A percentile compares a stretch with the other conserved stretches of the same genome.
Evolutionary conservation across 2,329 filamentous ascomycete genomes (phyloP).

Genomic region (Grosmannia serpens): DNA sequence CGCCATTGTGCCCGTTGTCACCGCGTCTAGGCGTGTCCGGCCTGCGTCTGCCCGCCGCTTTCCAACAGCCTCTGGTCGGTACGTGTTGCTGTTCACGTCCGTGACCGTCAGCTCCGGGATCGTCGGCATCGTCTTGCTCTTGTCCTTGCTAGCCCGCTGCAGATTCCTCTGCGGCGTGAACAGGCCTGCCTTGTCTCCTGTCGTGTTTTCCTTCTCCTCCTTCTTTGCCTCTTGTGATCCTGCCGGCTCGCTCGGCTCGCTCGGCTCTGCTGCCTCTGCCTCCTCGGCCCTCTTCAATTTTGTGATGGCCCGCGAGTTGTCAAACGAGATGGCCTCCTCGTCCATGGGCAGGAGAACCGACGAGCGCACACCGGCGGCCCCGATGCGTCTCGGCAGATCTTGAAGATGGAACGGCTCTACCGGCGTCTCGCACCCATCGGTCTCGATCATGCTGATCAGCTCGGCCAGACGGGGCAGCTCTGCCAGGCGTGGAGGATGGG

Average conservation of each 20-base stretch:
- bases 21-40: background rate
- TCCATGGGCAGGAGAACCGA: slow-evolving; percentile 17
- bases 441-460: slow-evolving; percentile 2
- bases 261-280: slow-evolving; percentile 3
- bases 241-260: background rate
- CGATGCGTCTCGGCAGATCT: slow-evolving; percentile 30
- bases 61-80: background rate
- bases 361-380: slow-evolving; percentile 24
- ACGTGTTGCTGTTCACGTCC: slow-evolving; percentile 1
- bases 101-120: slow-evolving; percentile 29
- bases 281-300: background rate
- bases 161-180: background rate
- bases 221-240: background rate
- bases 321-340: slow-evolving; percentile 16
- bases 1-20: background rate
- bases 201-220: background rate
- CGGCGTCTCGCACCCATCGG: slow-evolving; percentile 27
- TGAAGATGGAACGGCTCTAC: slow-evolving; percentile 40
- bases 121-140: slow-evolving; percentile 16
- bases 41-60: background rate
- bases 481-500: background rate
- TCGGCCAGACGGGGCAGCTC: slow-evolving; percentile 9
- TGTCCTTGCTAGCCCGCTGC: background rate
- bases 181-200: background rate
- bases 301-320: slow-evolving; percentile 2